Evolutionary conservation across 2,329 filamentous ascomycete genomes (phyloP).

Genomic region (Colletotrichum sp.): DNA sequence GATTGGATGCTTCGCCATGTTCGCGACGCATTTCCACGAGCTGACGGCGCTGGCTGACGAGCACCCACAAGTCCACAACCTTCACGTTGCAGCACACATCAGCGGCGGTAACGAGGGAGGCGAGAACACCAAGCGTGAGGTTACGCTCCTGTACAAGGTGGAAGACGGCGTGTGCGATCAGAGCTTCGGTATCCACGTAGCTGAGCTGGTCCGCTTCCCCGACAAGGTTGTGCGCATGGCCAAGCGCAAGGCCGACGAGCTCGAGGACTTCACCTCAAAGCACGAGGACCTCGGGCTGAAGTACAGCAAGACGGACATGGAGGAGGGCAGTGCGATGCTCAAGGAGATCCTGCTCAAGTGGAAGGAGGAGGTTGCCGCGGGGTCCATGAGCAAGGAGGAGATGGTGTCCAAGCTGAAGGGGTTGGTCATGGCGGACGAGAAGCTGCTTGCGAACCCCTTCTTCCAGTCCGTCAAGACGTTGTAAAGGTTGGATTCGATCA

Average conservation of each 20-base stretch:
- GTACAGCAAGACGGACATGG: slow-evolving; percentile 85
- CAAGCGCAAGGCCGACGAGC: slow-evolving; percentile 97
- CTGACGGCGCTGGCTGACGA: slow-evolving; percentile 88
- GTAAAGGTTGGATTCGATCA: slow-evolving; percentile 31
- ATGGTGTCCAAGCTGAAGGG: slow-evolving; percentile 82
- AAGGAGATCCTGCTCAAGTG: slow-evolving; percentile 85
- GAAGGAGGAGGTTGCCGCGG: slow-evolving; percentile 76
- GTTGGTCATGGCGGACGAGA: slow-evolving; percentile 75
- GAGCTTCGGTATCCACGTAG: slow-evolving; percentile 97
- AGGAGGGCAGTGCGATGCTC: slow-evolving; percentile 83
- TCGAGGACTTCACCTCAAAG: slow-evolving; percentile 92
- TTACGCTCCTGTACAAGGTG: slow-evolving; percentile 96
- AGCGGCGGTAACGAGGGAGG: slow-evolving; percentile 51
- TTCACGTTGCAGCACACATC: slow-evolving; percentile 97
- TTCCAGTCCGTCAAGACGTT: slow-evolving; percentile 69
- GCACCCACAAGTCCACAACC: slow-evolving; percentile 86
- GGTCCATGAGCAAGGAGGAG: slow-evolving; percentile 71
- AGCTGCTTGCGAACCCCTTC: slow-evolving; percentile 69
- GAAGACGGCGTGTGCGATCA: slow-evolving; percentile 96
- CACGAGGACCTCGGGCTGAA: slow-evolving; percentile 65
- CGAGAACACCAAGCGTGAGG: slow-evolving; percentile 71
- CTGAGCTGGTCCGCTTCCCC: slow-evolving; percentile 94
- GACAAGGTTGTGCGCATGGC: slow-evolving; percentile 99
- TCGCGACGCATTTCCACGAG: slow-evolving; percentile 98
- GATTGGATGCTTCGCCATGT: slow-evolving; percentile 92